Percentiles rank a stretch among this genome's conserved stretches.
phyloP scores from a whole-genome alignment of 2,329 filamentous ascomycete species.

The Exserohilum rostratum region DNA sequence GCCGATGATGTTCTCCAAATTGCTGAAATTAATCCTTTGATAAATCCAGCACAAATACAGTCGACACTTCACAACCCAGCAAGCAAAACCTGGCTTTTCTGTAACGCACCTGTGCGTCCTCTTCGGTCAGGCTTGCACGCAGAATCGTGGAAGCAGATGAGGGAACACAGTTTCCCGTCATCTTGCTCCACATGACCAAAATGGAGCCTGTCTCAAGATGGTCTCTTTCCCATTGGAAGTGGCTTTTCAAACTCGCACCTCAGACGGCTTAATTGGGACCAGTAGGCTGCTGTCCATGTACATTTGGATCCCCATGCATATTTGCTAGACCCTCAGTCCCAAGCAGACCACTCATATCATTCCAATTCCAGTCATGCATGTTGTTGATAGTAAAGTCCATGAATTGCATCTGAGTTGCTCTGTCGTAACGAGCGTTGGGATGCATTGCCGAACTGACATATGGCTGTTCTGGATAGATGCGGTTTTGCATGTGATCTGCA shows the following conservation, averaged over 20 bases:
- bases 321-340: slow-evolving; percentile 25
- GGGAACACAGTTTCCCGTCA: too few relatives aligned
- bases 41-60: background rate
- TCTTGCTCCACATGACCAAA: too few relatives aligned
- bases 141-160: too few relatives aligned
- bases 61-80: too few relatives aligned
- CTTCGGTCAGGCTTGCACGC: too few relatives aligned
- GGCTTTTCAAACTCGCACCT: background rate
- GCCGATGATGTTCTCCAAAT: too few relatives aligned
- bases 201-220: background rate
- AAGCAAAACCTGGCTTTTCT: too few relatives aligned
- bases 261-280: slow-evolving; percentile 6
- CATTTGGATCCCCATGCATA: slow-evolving; percentile 10
- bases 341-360: slow-evolving; percentile 38
- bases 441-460: slow-evolving; percentile 20
- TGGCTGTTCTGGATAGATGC: slow-evolving; percentile 31
- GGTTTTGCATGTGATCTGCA: slow-evolving; percentile 29
- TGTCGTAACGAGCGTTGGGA: slow-evolving; percentile 31
- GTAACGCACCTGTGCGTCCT: too few relatives aligned
- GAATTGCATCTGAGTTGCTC: slow-evolving; percentile 41
- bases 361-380: slow-evolving; percentile 47
- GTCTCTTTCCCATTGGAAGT: background rate
- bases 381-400: slow-evolving; percentile 47
- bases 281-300: slow-evolving; percentile 11
- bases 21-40: too few relatives aligned